These are phyloP conservation scores for Orbilia quercus DNA, from an alignment of 2,329 filamentous ascomycete genomes.

Conservation along the genomic window DNA sequence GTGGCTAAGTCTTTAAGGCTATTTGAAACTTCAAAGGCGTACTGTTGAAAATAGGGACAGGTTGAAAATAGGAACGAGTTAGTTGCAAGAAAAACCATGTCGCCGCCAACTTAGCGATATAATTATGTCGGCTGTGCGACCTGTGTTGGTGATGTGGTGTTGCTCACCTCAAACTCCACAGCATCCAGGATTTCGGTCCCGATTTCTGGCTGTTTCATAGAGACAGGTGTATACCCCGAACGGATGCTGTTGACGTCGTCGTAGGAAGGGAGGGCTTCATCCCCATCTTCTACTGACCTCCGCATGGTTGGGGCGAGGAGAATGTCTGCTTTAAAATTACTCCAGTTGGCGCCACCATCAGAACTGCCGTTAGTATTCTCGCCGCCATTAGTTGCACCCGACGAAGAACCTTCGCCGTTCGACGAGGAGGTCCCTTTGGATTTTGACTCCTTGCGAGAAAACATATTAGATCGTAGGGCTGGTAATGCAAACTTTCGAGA, in stretches of 20 bases:
- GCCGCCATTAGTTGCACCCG: neutral
- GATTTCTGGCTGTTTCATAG: slow-evolving; percentile 10
- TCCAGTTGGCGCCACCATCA: neutral
- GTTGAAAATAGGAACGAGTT: too few species aligned
- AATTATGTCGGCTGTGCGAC: neutral
- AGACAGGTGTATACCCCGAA: slow-evolving; percentile 7
- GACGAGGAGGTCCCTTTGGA: slow-evolving; percentile 11
- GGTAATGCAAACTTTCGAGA: neutral
- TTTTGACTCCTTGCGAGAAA: slow-evolving; percentile 25
- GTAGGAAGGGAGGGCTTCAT: slow-evolving; percentile 39
- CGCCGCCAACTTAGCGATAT: neutral
- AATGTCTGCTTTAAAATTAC: slow-evolving; percentile 16
- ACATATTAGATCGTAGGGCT: slow-evolving; percentile 7
- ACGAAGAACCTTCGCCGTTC: slow-evolving; percentile 35
- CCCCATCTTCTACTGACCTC: slow-evolving; percentile 24
- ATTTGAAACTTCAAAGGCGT: slow-evolving; percentile 34
- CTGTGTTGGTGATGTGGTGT: neutral
- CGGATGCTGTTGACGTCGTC: slow-evolving; percentile 52
- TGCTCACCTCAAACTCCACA: slow-evolving; percentile 46
- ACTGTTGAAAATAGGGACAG: too few species aligned
- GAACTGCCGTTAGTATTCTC: neutral
- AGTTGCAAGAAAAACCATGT: too few species aligned
- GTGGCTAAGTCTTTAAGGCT: slow-evolving; percentile 27
- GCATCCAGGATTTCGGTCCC: slow-evolving; percentile 28
- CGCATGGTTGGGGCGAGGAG: slow-evolving; percentile 35